phyloP scores from a whole-genome alignment of 2,329 filamentous ascomycete species.

The Metarhizium anisopliae region DNA sequence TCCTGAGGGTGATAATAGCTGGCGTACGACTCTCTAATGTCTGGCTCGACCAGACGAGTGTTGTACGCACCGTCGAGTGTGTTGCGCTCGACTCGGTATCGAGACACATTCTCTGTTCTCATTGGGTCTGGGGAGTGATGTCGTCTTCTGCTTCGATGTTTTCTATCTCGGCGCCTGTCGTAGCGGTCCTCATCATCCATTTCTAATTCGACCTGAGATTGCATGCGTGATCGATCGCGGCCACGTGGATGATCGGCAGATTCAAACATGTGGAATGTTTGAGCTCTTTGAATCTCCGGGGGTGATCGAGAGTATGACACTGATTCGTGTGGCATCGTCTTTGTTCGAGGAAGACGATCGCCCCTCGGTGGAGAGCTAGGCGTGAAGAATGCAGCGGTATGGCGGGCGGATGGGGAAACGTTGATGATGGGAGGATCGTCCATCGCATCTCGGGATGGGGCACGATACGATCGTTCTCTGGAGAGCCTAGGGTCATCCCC shows the following conservation, averaged over 20 bases:
- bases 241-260: constrained; percentile 21
- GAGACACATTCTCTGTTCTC: constrained; percentile 14
- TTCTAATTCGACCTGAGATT: constrained; percentile 25
- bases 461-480: constrained; percentile 21
- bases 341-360: constrained; percentile 19
- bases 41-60: constrained; percentile 17
- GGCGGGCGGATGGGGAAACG: constrained; percentile 21
- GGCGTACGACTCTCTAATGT: constrained; percentile 9
- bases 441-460: constrained; percentile 22
- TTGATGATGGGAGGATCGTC: constrained; percentile 20
- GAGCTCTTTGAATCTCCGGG: constrained; percentile 20
- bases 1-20: constrained; percentile 20
- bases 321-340: constrained; percentile 25
- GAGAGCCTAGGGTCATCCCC: constrained; percentile 14
- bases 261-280: constrained; percentile 24
- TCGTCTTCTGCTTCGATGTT: constrained; percentile 26
- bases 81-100: constrained; percentile 23
- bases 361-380: constrained; percentile 24
- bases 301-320: constrained; percentile 17
- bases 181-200: constrained; percentile 25
- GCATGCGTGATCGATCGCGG: constrained; percentile 27
- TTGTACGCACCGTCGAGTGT: constrained; percentile 20
- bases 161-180: constrained; percentile 20
- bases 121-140: constrained; percentile 23
- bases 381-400: constrained; percentile 15